A percentile compares a stretch with the other conserved stretches of the same genome.
Conservation (phyloP, 352 stramenopile genomes). For the Phytophthora macrochlamydospora region DNA sequence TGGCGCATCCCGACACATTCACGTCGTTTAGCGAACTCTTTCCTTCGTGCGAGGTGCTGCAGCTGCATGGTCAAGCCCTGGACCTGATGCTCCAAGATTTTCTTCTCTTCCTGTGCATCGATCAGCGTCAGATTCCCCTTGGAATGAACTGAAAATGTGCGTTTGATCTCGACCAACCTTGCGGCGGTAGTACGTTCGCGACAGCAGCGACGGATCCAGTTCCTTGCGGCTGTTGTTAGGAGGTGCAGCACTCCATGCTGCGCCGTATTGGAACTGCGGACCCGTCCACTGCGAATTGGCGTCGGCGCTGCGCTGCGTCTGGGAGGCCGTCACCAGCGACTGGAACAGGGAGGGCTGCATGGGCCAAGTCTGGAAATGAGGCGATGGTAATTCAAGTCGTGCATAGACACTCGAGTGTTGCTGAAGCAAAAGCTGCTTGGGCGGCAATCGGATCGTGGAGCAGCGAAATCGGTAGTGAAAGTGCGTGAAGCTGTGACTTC, state of each 20-base stretch:
- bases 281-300: conserved; percentile 8
- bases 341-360: conserved; percentile 6
- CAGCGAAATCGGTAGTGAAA: no score
- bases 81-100: conserved; percentile 32
- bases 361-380: not conserved
- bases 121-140: no score
- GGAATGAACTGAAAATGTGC: no score
- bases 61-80: conserved; percentile 33
- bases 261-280: conserved; percentile 8
- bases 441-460: no score
- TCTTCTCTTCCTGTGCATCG: conserved; percentile 37
- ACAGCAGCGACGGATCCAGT: conserved; percentile 18
- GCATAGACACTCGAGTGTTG: not conserved
- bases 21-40: conserved; percentile 30
- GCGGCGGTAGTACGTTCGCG: conserved; percentile 35
- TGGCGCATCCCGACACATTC: conserved; percentile 24
- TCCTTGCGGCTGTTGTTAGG: conserved; percentile 5
- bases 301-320: not conserved
- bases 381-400: not conserved
- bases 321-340: not conserved
- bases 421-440: not conserved
- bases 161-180: conserved; percentile 8
- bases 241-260: not conserved
- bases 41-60: conserved; percentile 26
- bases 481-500: no score